phyloP scores from a whole-genome alignment of 805 yeast species.

The Clavispora vitiphila region DNA sequence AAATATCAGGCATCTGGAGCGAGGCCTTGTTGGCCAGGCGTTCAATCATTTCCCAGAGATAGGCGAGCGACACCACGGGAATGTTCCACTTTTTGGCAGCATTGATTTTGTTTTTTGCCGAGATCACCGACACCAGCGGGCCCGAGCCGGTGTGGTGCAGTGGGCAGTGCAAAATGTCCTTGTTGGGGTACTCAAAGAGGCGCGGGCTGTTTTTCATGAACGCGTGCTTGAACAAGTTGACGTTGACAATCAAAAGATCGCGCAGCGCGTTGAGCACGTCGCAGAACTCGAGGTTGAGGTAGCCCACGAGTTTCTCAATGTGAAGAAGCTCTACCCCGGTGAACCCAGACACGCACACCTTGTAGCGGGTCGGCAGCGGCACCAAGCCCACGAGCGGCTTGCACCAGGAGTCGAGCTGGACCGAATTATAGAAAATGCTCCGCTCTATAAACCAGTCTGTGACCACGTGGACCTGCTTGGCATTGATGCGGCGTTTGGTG shows the following conservation, averaged over 20 bases:
- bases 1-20: conserved; percentile 34
- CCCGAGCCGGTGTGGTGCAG: conserved; percentile 19
- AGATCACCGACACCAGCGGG: conserved; percentile 30
- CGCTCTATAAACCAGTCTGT: conserved; percentile 85
- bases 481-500: conserved; percentile 20
- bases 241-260: conserved; percentile 54
- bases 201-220: conserved; percentile 36
- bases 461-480: conserved; percentile 28
- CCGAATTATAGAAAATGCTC: conserved; percentile 51
- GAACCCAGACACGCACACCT: conserved; percentile 64
- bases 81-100: conserved; percentile 56
- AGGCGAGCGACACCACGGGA: conserved; percentile 55
- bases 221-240: conserved; percentile 39
- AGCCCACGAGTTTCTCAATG: conserved; percentile 53
- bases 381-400: conserved; percentile 40
- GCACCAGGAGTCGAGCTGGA: conserved; percentile 60
- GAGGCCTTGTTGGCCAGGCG: conserved; percentile 11
- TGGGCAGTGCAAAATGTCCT: conserved; percentile 32
- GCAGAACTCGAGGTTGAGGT: conserved; percentile 48
- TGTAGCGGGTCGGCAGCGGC: conserved; percentile 20
- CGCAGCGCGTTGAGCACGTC: conserved; percentile 46
- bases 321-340: conserved; percentile 74
- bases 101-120: conserved; percentile 49
- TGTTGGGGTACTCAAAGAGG: conserved; percentile 33
- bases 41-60: conserved; percentile 48